Conservation (phyloP, 139 green algal genomes). For the Choricystis sp. region DNA sequence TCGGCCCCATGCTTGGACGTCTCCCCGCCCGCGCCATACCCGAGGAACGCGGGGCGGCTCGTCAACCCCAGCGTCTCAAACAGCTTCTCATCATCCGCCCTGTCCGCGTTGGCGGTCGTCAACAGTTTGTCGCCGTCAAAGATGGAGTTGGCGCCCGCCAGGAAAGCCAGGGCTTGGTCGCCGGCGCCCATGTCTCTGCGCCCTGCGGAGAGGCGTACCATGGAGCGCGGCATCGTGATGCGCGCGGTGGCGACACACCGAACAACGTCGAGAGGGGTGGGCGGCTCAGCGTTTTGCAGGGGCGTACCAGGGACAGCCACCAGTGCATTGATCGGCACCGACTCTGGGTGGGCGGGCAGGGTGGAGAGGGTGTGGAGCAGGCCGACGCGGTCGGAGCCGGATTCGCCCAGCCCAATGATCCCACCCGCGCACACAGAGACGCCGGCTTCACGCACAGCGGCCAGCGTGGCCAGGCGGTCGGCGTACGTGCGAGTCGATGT, state of each 20-base stretch:
- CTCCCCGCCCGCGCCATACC: constrained; percentile 42
- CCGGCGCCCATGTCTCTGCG: constrained; percentile 31
- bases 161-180: constrained; percentile 85
- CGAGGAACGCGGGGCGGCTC: constrained; percentile 61
- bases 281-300: constrained; percentile 36
- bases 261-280: constrained; percentile 62
- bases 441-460: constrained; percentile 72
- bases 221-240: constrained; percentile 79
- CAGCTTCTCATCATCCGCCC: constrained; percentile 45
- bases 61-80: constrained; percentile 68
- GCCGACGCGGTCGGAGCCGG: constrained; percentile 55
- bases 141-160: constrained; percentile 95
- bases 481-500: constrained; percentile 86
- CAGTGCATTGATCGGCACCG: constrained; percentile 92
- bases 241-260: constrained; percentile 86
- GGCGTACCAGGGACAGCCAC: constrained; percentile 86
- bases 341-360: constrained; percentile 89
- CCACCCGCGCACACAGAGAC: constrained; percentile 91
- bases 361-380: constrained; percentile 83
- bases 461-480: constrained; percentile 78
- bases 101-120: constrained; percentile 91
- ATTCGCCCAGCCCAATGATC: constrained; percentile 87
- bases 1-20: background rate
- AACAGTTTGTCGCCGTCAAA: constrained; percentile 97
- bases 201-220: constrained; percentile 84